Conservation (phyloP, 306 rosid species). For the Medicago ruthenica region DNA sequence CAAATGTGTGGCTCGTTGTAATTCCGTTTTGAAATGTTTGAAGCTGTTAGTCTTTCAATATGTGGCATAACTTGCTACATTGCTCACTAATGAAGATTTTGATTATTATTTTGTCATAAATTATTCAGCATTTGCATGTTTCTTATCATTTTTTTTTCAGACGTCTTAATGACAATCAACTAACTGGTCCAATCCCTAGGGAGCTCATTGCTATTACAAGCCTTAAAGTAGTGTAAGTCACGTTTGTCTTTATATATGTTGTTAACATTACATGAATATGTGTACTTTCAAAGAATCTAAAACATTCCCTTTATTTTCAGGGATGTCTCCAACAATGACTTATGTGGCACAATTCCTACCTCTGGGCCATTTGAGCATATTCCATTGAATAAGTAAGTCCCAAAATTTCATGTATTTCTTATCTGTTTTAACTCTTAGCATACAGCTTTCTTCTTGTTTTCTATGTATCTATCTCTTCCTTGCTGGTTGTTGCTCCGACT, state of each 20-base stretch:
- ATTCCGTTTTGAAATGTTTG: conserved; percentile 12
- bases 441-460: conserved; percentile 9
- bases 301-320: conserved; percentile 54
- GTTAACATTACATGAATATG: conserved; percentile 1
- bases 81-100: neutral
- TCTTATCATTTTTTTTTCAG: conserved; percentile 51
- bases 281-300: conserved; percentile 14
- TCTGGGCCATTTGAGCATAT: conserved; percentile 92
- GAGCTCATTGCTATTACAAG: conserved; percentile 69
- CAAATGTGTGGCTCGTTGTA: neutral
- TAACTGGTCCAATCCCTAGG: conserved; percentile 85
- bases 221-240: conserved; percentile 97
- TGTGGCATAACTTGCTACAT: neutral
- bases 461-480: conserved; percentile 1
- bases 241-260: conserved; percentile 17
- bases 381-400: conserved; percentile 79
- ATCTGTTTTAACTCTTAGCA: conserved; percentile 16
- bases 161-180: conserved; percentile 80
- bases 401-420: conserved; percentile 12
- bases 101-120: neutral
- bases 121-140: conserved; percentile 31
- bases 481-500: conserved; percentile 6
- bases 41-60: conserved; percentile 17
- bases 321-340: conserved; percentile 87
- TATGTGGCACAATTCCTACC: conserved; percentile 92